Evolutionary conservation across 208 protist species (phyloP).

Genomic region (Leishmania lainsoni): DNA sequence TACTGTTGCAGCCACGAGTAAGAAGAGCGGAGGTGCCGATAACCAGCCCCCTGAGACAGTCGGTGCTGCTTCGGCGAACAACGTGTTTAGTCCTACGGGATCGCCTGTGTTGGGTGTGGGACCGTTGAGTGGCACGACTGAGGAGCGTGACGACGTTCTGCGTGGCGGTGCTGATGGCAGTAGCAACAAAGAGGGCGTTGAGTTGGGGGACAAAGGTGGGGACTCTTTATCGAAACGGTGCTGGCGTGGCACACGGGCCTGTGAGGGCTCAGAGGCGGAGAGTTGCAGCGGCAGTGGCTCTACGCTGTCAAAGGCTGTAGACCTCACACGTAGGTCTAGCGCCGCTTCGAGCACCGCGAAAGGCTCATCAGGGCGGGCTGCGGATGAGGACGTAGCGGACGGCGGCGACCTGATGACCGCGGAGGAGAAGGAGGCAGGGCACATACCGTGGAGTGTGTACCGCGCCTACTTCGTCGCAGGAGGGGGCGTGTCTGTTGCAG

Average conservation of each 20-base stretch:
- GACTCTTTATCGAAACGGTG: neutral
- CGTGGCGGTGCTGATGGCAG: neutral
- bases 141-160: neutral
- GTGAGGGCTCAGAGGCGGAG: neutral
- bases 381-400: constrained; percentile 4
- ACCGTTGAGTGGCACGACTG: neutral
- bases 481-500: constrained; percentile 34
- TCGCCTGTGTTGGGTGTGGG: neutral
- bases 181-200: neutral
- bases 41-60: neutral
- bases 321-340: neutral
- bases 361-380: neutral
- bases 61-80: neutral
- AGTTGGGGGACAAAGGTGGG: neutral
- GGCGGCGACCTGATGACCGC: constrained; percentile 40
- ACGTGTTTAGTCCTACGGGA: constrained; percentile 1
- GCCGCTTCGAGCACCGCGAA: neutral
- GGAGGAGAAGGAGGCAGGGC: constrained; percentile 71
- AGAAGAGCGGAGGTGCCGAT: neutral
- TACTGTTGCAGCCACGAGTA: neutral
- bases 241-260: neutral
- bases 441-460: constrained; percentile 57
- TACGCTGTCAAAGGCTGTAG: no score
- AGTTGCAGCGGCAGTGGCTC: neutral
- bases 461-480: constrained; percentile 39